Base-by-base conservation (phyloP, 257 asterid genomes). In the Asclepias syriaca region DNA sequence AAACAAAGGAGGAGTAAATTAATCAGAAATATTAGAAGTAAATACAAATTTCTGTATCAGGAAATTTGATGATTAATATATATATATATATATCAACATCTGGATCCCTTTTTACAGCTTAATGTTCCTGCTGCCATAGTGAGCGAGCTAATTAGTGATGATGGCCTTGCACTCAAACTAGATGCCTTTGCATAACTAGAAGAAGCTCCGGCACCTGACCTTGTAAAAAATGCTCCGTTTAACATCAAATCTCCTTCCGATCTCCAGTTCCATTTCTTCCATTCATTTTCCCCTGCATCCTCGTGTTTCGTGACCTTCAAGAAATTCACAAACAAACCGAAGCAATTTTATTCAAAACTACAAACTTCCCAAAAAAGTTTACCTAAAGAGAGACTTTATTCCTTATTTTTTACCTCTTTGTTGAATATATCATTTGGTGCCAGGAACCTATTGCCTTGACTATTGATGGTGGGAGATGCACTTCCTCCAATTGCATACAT, bases 401-500 rank as follows among this genome's bases (percentile, higher is more conserved):
- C 34, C 34, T 29, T 29, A 29, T 29, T 29, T 29, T 29, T 74
- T 48, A 88, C 96, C 96, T 93, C 96, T 77, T 93, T 93, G 72
- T 68, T 85, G 55, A 77, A 81, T 10, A 10, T 14, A 21, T 83
- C 84, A 78, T 85, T 80, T 8, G 98, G 93, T 10, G 96, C 98
- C 16, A 89, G 87, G 77, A 92, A 92, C 65, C 96, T 58, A 40
- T 92, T 92, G 46, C 98, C 98, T 69, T 93, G 98, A 72, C 98
- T 87, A 54, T 93, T 93, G 82, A 93, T 90, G 9, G 98, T 93
- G 0, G 98, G 98, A 48, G 78, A 58, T 55, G 97, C 98, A 78
- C 98, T 93, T 5, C 98, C 98, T 10, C 98, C 98, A 68, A 93
- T 83, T 4, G 98, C 97, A 79, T 93, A 90, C 98, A 87, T 93